Evolutionary conservation across 1,284 basidiomycete species (phyloP), one percentile per base, ranked within the genome.

Genomic region (Taiwanofungus camphoratus): DNA sequence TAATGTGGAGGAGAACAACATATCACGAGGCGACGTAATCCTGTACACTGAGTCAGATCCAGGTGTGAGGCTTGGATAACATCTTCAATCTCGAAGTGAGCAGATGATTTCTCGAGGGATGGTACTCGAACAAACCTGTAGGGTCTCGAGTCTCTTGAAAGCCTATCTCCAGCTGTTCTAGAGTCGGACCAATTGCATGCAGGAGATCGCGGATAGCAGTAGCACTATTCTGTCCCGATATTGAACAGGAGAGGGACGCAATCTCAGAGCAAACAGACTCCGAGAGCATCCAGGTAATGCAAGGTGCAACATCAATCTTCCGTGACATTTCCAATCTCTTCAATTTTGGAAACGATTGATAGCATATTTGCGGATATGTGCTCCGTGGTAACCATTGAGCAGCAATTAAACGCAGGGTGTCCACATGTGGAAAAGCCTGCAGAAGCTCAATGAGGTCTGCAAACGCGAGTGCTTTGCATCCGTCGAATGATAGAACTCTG

Each of bases 81-180:
- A 11, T 52, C 57, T 56, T 20, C 16, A 29, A n/a, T n/a, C 15
- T 34, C 5, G 36, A 18, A 8, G 13, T 41, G 22, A 13, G 31
- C 19, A 13, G 18, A 11, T 15, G 2, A 2, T 31, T 5, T 30
- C 15, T 12, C 12, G 11, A 7, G n/a, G 5, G 1, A 39, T 18
- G 9, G n/a, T 20, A 34, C n/a, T 3, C 16, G 16, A 11, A 49
- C 53, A 9, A 36, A 57, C 57, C 50, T 30, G 55, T 54, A 2
- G 55, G 50, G 30, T 57, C 54, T 6, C 49, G 48, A 3, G 53
- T 46, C 19, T 56, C 52, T 3, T 49, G 45, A 15, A 59, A 53
- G 1, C 52, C 53, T 16, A 59, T 50, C 8, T 33, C 32, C 4
- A 59, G 43, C 12, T 50, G 19, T 27, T 49, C 40, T 1, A 59